Evolutionary conservation across 1,284 basidiomycete species (phyloP).

Genomic region (Wallemia ichthyophaga): DNA sequence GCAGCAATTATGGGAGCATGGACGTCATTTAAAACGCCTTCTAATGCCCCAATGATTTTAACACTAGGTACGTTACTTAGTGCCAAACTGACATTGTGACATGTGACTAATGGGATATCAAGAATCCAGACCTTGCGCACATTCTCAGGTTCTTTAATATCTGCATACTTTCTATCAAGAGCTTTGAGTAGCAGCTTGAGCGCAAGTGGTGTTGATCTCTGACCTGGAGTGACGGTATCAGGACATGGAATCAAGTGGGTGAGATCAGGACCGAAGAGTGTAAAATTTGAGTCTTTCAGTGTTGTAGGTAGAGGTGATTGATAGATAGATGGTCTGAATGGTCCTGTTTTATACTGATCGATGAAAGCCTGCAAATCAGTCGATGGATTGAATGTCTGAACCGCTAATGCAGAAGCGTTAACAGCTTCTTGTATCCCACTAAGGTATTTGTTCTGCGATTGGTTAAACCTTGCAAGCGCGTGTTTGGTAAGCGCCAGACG

Average conservation of each 20-base stretch:
- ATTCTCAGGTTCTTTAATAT: constrained; percentile 27
- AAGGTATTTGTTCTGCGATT: constrained; percentile 23
- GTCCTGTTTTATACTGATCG: constrained; percentile 61
- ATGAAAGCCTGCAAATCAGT: constrained; percentile 51
- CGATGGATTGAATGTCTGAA: constrained; percentile 57
- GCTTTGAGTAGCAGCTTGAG: constrained; percentile 33
- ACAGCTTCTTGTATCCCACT: constrained; percentile 17
- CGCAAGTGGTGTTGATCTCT: constrained; percentile 18
- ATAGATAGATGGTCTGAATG: constrained; percentile 24
- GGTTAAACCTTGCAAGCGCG: constrained; percentile 16
- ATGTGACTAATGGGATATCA: constrained; percentile 37
- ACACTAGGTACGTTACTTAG: constrained; percentile 40
- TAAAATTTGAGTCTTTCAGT: constrained; percentile 21
- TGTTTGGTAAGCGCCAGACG: constrained; percentile 42
- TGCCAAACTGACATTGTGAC: constrained; percentile 51
- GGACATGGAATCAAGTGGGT: constrained; percentile 30
- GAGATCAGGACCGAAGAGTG: constrained; percentile 63
- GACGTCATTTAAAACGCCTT: constrained; percentile 18
- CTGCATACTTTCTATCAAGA: constrained; percentile 31
- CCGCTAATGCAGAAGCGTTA: constrained; percentile 36
- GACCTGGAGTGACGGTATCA: constrained; percentile 36
- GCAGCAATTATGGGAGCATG: constrained; percentile 57
- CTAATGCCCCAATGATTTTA: constrained; percentile 24
- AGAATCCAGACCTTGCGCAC: constrained; percentile 73
- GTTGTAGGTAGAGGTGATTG: background rate